Evolutionary conservation across 495 filamentous ascomycete species (phyloP).

Genomic region (Lindgomyces ingoldianus): DNA sequence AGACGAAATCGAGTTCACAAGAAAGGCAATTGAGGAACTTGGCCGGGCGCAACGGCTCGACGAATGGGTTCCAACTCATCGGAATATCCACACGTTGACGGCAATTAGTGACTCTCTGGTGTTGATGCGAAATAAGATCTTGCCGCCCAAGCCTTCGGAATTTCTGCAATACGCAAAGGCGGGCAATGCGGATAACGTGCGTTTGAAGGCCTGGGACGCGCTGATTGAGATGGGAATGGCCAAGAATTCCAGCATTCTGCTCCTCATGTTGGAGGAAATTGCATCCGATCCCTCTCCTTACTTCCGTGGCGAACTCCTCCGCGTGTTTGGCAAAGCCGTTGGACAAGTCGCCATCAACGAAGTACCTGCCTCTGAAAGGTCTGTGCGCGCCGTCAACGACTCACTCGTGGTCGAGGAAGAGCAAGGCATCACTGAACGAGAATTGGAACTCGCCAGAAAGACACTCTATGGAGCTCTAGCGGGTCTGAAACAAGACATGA

Average conservation of each 20-base stretch:
- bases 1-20: constrained; percentile 59
- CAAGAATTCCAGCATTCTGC: constrained; percentile 60
- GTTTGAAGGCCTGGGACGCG: constrained; percentile 78
- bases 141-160: constrained; percentile 60
- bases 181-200: constrained; percentile 75
- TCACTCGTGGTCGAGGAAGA: constrained; percentile 83
- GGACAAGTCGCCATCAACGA: constrained; percentile 81
- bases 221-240: constrained; percentile 77
- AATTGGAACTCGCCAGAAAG: constrained; percentile 68
- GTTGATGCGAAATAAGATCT: constrained; percentile 70
- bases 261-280: constrained; percentile 69
- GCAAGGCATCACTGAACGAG: constrained; percentile 61
- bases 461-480: constrained; percentile 74
- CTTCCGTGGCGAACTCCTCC: constrained; percentile 68
- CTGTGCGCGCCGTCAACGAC: constrained; percentile 47
- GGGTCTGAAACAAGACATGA: constrained; percentile 72
- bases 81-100: constrained; percentile 84
- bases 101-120: constrained; percentile 75
- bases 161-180: constrained; percentile 80
- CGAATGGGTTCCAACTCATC: constrained; percentile 87
- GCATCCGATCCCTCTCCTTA: constrained; percentile 79
- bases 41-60: constrained; percentile 90
- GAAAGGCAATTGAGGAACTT: constrained; percentile 76
- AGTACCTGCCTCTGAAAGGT: constrained; percentile 39
- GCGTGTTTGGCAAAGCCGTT: constrained; percentile 67